Evolutionary conservation across 148 eudicot genomes (phyloP).

Genomic region (Bassia scoparia): DNA sequence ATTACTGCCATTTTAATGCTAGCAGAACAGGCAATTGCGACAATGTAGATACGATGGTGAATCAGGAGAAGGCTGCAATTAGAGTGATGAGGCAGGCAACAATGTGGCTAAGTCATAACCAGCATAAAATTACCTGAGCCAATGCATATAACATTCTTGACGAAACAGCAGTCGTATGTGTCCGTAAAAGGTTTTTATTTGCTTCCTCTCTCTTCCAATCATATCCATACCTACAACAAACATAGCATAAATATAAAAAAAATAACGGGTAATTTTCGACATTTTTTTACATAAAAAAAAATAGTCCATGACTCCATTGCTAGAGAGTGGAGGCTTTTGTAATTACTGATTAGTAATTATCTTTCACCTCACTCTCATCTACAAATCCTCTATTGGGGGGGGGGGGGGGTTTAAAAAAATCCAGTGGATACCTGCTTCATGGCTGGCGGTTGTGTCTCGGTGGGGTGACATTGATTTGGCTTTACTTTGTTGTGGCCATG

Average conservation of each 20-base stretch:
- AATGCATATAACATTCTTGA: slow-evolving; percentile 88
- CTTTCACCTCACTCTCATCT: no score
- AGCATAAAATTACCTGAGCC: slow-evolving; percentile 57
- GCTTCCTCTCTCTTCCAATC: slow-evolving; percentile 97
- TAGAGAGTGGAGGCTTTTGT: no score
- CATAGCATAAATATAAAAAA: background rate
- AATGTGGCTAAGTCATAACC: background rate
- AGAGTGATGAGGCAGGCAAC: background rate
- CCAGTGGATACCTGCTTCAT: no score
- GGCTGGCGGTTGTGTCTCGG: no score
- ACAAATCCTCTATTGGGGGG: no score
- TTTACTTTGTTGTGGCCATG: no score
- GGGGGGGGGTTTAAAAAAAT: no score
- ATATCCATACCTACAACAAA: slow-evolving; percentile 65
- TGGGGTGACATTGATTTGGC: no score
- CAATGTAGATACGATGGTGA: background rate
- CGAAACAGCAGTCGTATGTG: slow-evolving; percentile 98
- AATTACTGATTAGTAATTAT: no score
- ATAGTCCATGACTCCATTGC: no score
- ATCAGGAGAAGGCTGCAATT: background rate
- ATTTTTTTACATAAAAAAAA: no score
- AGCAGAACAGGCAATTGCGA: background rate
- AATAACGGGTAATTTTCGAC: no score
- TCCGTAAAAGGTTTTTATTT: slow-evolving; percentile 79
- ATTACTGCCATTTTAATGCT: background rate